Percentiles rank a stretch among this genome's conserved stretches.
These are phyloP conservation scores for Pulveroboletus sp. DNA, from an alignment of 768 basidiomycete species.

Conservation along the genomic window DNA sequence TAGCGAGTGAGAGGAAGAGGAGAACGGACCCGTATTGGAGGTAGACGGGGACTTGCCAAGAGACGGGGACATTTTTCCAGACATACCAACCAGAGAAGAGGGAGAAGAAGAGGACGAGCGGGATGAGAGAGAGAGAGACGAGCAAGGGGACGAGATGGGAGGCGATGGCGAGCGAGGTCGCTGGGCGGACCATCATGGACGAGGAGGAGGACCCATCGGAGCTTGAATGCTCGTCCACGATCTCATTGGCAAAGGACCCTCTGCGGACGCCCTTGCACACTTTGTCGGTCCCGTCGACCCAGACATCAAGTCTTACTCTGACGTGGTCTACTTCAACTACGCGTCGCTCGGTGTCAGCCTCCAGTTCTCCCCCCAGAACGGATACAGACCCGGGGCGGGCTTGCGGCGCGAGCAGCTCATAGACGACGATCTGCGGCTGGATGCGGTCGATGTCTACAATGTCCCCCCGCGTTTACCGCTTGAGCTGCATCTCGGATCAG, in stretches of 20 bases:
- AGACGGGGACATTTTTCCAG: slow-evolving; percentile 67
- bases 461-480: slow-evolving; percentile 53
- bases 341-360: slow-evolving; percentile 76
- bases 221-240: slow-evolving; percentile 27
- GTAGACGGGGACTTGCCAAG: slow-evolving; percentile 67
- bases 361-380: slow-evolving; percentile 64
- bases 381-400: slow-evolving; percentile 56
- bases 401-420: slow-evolving; percentile 45
- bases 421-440: slow-evolving; percentile 52
- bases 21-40: slow-evolving; percentile 76
- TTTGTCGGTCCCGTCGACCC: slow-evolving; percentile 48
- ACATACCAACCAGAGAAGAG: slow-evolving; percentile 68
- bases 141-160: slow-evolving; percentile 65
- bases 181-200: slow-evolving; percentile 19
- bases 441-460: slow-evolving; percentile 86
- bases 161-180: slow-evolving; percentile 34
- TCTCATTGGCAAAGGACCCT: slow-evolving; percentile 54
- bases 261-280: slow-evolving; percentile 40
- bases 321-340: slow-evolving; percentile 88
- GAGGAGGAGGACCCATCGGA: slow-evolving; percentile 17
- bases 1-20: neutral
- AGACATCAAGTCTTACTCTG: slow-evolving; percentile 76
- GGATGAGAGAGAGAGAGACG: slow-evolving; percentile 60
- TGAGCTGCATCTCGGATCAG: slow-evolving; percentile 39
- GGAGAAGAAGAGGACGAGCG: slow-evolving; percentile 59